Percentiles rank a stretch among this genome's conserved stretches.
Conservation (phyloP, 2,329 filamentous ascomycete species). For the Plenodomus tracheiphilus region DNA sequence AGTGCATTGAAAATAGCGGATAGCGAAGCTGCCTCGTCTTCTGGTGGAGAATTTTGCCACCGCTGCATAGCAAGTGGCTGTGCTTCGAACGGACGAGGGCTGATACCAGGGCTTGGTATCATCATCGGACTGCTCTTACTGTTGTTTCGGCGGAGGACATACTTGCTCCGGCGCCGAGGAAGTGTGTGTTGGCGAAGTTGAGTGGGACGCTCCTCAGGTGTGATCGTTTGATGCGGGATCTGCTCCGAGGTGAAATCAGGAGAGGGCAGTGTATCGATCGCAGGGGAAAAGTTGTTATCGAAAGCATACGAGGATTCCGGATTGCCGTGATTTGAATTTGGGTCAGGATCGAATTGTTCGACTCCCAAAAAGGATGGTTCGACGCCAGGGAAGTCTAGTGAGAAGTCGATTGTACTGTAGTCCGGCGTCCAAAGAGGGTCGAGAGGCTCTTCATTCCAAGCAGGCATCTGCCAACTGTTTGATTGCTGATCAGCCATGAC, state of each 20-base stretch:
- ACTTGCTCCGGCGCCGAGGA: slow-evolving; percentile 22
- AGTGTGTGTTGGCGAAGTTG: slow-evolving; percentile 13
- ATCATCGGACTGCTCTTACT: slow-evolving; percentile 11
- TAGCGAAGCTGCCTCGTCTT: slow-evolving; percentile 66
- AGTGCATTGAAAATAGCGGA: slow-evolving; percentile 65
- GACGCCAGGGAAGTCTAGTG: not conserved
- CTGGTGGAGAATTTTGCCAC: slow-evolving; percentile 68
- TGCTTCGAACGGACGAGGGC: not conserved
- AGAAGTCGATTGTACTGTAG: slow-evolving; percentile 4
- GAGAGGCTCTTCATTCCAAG: slow-evolving; percentile 5
- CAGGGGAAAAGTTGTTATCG: not conserved
- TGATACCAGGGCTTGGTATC: slow-evolving; percentile 5
- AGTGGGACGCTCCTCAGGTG: not conserved
- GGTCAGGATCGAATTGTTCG: too few relatives aligned
- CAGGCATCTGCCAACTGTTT: slow-evolving; percentile 1
- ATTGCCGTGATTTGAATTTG: not conserved
- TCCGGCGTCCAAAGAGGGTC: slow-evolving; percentile 5
- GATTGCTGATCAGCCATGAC: slow-evolving; percentile 7
- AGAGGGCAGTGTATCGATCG: not conserved
- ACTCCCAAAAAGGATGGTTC: slow-evolving; percentile 1
- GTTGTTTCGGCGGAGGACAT: slow-evolving; percentile 11
- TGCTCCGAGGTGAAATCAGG: slow-evolving; percentile 1
- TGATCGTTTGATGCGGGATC: not conserved
- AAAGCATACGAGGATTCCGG: not conserved
- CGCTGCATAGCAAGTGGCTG: slow-evolving; percentile 57